Evolutionary conservation across 805 yeast genomes (phyloP).

Genomic region (Yarrowia sp.): DNA sequence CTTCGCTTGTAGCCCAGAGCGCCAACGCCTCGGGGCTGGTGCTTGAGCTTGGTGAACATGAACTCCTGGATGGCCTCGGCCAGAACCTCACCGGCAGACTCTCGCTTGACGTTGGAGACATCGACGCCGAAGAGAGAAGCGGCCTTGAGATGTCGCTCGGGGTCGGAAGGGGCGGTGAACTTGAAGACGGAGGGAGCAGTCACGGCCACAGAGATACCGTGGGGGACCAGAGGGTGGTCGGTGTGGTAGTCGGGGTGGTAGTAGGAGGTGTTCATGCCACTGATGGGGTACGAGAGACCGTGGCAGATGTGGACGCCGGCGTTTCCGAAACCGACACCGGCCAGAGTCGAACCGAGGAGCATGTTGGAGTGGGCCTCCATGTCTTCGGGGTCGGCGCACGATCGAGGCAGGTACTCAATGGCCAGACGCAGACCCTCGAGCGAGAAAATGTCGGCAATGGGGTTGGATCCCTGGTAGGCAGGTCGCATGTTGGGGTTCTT

Average conservation of each 20-base stretch:
- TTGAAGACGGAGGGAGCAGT: constrained; percentile 56
- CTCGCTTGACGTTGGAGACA: constrained; percentile 49
- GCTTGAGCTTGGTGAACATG: constrained; percentile 47
- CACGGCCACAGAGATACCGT: constrained; percentile 56
- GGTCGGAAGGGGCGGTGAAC: constrained; percentile 53
- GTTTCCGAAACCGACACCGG: constrained; percentile 57
- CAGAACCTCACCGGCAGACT: constrained; percentile 52
- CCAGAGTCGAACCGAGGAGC: constrained; percentile 56
- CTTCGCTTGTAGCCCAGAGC: constrained; percentile 49
- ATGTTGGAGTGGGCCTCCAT: constrained; percentile 54
- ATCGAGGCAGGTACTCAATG: constrained; percentile 53
- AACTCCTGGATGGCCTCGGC: constrained; percentile 51
- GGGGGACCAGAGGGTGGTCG: constrained; percentile 55
- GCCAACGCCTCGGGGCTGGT: constrained; percentile 51
- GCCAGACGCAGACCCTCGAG: constrained; percentile 54
- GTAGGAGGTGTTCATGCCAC: constrained; percentile 52
- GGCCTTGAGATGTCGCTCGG: constrained; percentile 51
- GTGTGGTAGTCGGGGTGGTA: constrained; percentile 52
- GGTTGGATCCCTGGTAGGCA: constrained; percentile 56
- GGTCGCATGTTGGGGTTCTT: constrained; percentile 52
- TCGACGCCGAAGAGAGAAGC: constrained; percentile 52
- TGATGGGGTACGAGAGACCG: constrained; percentile 54
- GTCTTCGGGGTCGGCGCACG: constrained; percentile 54
- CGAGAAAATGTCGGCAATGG: constrained; percentile 56
- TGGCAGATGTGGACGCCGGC: constrained; percentile 56